Evolutionary conservation across 176 grass and related monocot genomes (phyloP), one percentile per base, ranked within the genome.

Genomic region (Elymus sibiricus): DNA sequence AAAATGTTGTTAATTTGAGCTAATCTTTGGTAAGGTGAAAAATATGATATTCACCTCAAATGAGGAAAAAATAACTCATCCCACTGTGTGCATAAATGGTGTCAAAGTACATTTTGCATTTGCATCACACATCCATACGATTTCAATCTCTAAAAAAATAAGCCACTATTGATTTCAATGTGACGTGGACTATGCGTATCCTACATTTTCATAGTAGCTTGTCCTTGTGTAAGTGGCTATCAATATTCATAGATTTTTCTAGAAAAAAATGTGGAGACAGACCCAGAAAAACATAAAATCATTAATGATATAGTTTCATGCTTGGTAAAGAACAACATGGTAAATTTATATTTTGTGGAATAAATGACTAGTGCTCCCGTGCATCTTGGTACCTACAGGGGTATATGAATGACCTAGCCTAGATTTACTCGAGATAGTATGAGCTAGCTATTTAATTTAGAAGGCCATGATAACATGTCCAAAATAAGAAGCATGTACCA

Each of bases 341-440:
- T 53, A 92, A 35, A 92, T 98, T 80, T 90, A 82, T 83, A 86
- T 90, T 83, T 58, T 91, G 81, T 98, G 88, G 61, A 95, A 98
- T 63, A 94, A 95, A 92, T 98, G 88, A 56, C 65, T 49, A 71
- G 44, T 90, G 64, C 81, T 94, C 56, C 93, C 90, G 82, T 95
- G 91, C 63, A 86, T 90, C 76, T 88, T 95, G 21, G 84, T 81
- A 69, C 92, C 96, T 98, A 39, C 55, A 70, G 24, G 7, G 44
- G 63, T 49, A 74, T 35, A 75, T 80, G 67, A 59, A 87, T 15
- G 39, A 31, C 87, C 4, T 37, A 84, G 68, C 35, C 15, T 75
- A 13, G 66, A 40, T 9, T 1, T 26, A 32, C 11, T 55, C 2
- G n/a, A 31, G 34, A 27, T 17, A 24, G 12, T 11, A 66, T 55